A percentile compares a stretch with the other conserved stretches of the same genome.
phyloP scores from a whole-genome alignment of 176 grass and related monocot species.

The Melocanna baccifera region DNA sequence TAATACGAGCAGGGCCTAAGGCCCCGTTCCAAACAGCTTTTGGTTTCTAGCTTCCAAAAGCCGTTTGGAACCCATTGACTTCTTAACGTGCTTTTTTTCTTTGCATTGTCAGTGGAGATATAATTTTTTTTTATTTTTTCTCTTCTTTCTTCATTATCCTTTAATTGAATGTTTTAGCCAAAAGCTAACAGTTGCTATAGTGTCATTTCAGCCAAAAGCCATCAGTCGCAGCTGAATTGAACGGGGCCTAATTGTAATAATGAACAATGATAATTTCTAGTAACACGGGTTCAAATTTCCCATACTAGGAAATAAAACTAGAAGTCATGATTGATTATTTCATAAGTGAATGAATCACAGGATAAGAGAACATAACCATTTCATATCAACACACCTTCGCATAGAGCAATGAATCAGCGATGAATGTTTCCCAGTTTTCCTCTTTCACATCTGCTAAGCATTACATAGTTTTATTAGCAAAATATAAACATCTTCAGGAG shows the following conservation, averaged over 20 bases:
- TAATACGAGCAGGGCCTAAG: too few relatives aligned
- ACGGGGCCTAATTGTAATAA: neutral
- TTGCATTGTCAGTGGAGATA: too few relatives aligned
- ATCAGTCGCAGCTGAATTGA: too few relatives aligned
- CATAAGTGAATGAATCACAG: neutral
- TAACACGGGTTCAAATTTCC: neutral
- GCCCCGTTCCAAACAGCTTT: too few relatives aligned
- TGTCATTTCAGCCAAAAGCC: too few relatives aligned
- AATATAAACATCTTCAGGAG: neutral
- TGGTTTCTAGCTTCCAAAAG: too few relatives aligned
- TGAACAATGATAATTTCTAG: neutral
- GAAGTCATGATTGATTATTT: constrained; percentile 1
- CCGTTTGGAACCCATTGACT: too few relatives aligned
- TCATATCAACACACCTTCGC: constrained; percentile 50
- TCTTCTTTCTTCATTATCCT: too few relatives aligned
- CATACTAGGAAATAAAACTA: neutral
- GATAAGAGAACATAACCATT: neutral
- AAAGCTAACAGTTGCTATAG: too few relatives aligned
- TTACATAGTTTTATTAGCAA: constrained; percentile 6
- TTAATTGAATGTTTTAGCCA: too few relatives aligned
- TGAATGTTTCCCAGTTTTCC: constrained; percentile 82
- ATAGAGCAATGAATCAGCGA: constrained; percentile 71
- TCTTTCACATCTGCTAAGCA: constrained; percentile 66
- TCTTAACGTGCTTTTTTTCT: too few relatives aligned
- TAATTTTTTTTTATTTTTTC: too few relatives aligned